These are phyloP conservation scores for Aspergillus tubingensis DNA, from an alignment of 2,329 filamentous ascomycete genomes.

Conservation along the genomic window DNA sequence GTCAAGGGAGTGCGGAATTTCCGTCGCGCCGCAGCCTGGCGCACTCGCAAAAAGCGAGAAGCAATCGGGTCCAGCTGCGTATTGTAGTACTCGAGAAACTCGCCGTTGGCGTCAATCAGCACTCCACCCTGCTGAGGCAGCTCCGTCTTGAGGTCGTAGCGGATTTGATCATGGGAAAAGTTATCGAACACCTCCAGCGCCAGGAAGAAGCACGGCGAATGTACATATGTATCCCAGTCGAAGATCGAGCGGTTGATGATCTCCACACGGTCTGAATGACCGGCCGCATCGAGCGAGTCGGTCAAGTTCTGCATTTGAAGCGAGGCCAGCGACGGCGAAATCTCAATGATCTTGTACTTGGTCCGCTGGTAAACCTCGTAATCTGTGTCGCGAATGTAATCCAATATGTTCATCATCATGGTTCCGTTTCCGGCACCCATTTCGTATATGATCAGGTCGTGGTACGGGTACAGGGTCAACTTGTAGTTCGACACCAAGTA, in stretches of 20 bases:
- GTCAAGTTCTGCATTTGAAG: conserved; percentile 74
- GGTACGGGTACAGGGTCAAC: conserved; percentile 88
- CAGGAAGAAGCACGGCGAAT: conserved; percentile 93
- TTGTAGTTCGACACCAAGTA: conserved; percentile 97
- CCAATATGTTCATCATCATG: conserved; percentile 95
- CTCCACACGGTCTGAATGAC: conserved; percentile 82
- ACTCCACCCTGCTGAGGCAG: conserved; percentile 85
- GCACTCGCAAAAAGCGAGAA: conserved; percentile 78
- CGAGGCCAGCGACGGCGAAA: conserved; percentile 76
- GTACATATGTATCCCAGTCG: conserved; percentile 86
- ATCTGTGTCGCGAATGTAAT: conserved; percentile 88
- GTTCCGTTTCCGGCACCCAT: conserved; percentile 98
- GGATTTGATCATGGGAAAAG: conserved; percentile 90
- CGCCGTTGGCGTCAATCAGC: conserved; percentile 78
- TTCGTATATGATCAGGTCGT: conserved; percentile 97
- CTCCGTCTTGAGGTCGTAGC: conserved; percentile 82
- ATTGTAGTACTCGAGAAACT: conserved; percentile 94
- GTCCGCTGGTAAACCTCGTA: conserved; percentile 93
- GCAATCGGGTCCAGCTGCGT: conserved; percentile 78
- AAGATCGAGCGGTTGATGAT: conserved; percentile 96
- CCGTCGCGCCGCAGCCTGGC: conserved; percentile 66
- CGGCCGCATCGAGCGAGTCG: conserved; percentile 65
- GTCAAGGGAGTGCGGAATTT: conserved; percentile 47
- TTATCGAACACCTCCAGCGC: conserved; percentile 99
- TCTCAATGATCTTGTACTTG: conserved; percentile 94